Evolutionary conservation across 352 stramenopile genomes (phyloP).

Genomic region (Thraustotheca clavata): DNA sequence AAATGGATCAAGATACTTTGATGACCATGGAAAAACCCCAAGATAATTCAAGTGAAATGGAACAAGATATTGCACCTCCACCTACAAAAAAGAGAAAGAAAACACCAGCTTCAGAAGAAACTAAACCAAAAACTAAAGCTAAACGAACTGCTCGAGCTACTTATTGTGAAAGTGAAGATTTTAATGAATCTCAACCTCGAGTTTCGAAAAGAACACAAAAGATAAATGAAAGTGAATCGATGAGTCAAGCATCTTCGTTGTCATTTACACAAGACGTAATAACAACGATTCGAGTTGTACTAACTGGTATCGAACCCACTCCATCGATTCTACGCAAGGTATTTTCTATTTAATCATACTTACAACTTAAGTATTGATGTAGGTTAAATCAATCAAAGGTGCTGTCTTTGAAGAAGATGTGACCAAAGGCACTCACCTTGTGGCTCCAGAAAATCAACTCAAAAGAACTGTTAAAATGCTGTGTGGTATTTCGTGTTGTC

Average conservation of each 20-base stretch:
- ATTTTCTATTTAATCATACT: not conserved
- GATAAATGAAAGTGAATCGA: not conserved
- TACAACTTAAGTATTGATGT: constrained; percentile 18
- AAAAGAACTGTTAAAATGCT: constrained; percentile 55
- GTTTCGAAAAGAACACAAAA: not conserved
- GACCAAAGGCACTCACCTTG: constrained; percentile 38
- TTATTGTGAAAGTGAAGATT: not conserved
- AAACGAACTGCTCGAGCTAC: not conserved
- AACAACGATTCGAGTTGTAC: constrained; percentile 30
- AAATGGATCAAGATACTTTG: too few relatives aligned
- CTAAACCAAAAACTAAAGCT: not conserved
- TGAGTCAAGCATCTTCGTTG: not conserved
- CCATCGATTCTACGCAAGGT: constrained; percentile 24
- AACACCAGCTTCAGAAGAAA: too few relatives aligned
- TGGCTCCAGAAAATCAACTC: constrained; percentile 33
- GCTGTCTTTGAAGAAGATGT: constrained; percentile 38
- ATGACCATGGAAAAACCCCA: too few relatives aligned
- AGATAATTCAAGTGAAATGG: too few relatives aligned
- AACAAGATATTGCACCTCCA: too few relatives aligned
- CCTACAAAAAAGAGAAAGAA: too few relatives aligned
- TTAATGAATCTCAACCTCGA: not conserved
- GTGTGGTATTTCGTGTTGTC: constrained; percentile 45
- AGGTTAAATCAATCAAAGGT: constrained; percentile 36
- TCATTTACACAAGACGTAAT: not conserved
- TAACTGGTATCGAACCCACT: constrained; percentile 41